Percentiles rank a stretch among this genome's conserved stretches.
Conservation (phyloP, 139 green algal species). For the Tetraselmis striata region DNA sequence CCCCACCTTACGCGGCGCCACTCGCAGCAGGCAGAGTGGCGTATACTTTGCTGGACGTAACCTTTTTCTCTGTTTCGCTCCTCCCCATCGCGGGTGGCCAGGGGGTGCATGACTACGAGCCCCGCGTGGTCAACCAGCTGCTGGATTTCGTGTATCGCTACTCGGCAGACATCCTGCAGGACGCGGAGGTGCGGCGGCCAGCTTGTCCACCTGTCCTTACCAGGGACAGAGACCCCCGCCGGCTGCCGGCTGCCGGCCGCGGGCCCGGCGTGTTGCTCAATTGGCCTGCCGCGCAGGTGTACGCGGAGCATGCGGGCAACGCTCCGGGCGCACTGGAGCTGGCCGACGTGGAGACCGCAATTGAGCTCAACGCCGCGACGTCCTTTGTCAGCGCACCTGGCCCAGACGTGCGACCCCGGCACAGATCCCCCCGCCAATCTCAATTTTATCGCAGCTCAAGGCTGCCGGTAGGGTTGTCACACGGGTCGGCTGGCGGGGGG, state of each 20-base stretch:
- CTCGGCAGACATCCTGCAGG: conserved; percentile 57
- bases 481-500: too few relatives aligned
- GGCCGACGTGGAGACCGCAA: background rate
- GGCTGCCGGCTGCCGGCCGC: too few relatives aligned
- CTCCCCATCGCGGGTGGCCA: background rate
- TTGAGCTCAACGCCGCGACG: background rate
- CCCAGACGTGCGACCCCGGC: background rate
- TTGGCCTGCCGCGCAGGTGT: conserved; percentile 17
- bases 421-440: too few relatives aligned
- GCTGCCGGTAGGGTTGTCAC: too few relatives aligned
- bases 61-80: background rate
- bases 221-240: too few relatives aligned
- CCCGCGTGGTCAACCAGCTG: conserved; percentile 64
- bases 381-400: background rate
- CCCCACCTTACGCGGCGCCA: too few relatives aligned
- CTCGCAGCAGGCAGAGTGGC: too few relatives aligned
- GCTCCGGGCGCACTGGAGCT: background rate
- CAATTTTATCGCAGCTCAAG: too few relatives aligned
- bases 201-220: background rate
- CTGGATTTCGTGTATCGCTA: conserved; percentile 80
- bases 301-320: background rate
- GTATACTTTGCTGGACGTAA: too few relatives aligned
- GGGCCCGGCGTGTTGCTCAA: conserved; percentile 3
- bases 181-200: conserved; percentile 45
- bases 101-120: conserved; percentile 72